A percentile compares a stretch with the other conserved stretches of the same genome.
These are phyloP conservation scores for Curvularia eragrostidis DNA, from an alignment of 2,329 filamentous ascomycete genomes.

Conservation along the genomic window DNA sequence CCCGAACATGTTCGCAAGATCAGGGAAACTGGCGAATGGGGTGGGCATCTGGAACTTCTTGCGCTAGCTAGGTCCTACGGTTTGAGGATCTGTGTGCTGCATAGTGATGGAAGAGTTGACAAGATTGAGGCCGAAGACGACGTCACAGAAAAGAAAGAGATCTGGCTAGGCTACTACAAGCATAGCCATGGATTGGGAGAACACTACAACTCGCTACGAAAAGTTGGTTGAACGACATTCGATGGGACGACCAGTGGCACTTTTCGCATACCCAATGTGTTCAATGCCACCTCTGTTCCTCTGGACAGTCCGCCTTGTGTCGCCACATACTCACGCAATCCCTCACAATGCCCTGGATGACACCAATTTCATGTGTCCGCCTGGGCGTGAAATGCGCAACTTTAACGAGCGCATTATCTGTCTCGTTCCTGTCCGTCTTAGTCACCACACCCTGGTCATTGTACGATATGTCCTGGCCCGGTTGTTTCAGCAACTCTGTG, in stretches of 20 bases:
- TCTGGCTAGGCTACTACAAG: constrained; percentile 95
- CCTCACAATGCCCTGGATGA: constrained; percentile 56
- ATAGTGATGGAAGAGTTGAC: constrained; percentile 79
- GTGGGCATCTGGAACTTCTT: constrained; percentile 86
- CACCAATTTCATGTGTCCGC: constrained; percentile 60
- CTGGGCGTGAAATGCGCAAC: constrained; percentile 64
- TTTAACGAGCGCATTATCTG: constrained; percentile 50
- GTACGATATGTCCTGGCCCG: constrained; percentile 72
- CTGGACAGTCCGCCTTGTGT: constrained; percentile 33
- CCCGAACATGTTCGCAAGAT: constrained; percentile 77
- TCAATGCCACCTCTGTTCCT: constrained; percentile 10
- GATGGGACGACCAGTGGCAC: not conserved
- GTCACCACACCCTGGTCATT: constrained; percentile 60
- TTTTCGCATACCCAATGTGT: not conserved
- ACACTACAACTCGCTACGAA: constrained; percentile 89
- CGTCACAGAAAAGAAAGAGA: constrained; percentile 59
- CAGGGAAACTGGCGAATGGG: constrained; percentile 90
- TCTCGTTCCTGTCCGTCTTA: constrained; percentile 53
- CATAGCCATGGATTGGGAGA: constrained; percentile 94
- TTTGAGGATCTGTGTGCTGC: constrained; percentile 82
- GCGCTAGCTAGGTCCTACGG: constrained; percentile 83
- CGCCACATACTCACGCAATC: constrained; percentile 60
- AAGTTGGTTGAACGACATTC: constrained; percentile 33
- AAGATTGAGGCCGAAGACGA: constrained; percentile 66
- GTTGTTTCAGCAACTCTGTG: constrained; percentile 71